Conservation (phyloP, 2,329 filamentous ascomycete genomes). For the Cadophora sp. region DNA sequence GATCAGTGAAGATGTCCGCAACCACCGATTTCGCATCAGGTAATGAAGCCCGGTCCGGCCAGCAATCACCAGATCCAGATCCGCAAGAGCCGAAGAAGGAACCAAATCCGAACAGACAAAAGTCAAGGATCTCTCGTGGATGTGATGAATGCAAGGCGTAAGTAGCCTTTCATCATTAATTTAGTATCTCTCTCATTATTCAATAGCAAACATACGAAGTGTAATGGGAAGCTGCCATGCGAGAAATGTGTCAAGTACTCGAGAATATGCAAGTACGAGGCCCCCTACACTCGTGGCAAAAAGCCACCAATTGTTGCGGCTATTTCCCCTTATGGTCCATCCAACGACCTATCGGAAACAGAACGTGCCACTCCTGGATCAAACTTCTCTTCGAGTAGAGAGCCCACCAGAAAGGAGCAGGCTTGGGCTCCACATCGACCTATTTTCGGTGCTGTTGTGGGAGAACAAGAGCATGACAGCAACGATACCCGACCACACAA, state of each 20-base stretch:
- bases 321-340: slow-evolving; percentile 5
- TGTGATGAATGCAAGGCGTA: slow-evolving; percentile 29
- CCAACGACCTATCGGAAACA: not conserved
- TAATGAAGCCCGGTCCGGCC: not conserved
- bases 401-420: not conserved
- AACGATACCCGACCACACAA: not conserved
- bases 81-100: slow-evolving; percentile 10
- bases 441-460: not conserved
- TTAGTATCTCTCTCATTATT: not conserved
- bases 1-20: not conserved
- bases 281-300: slow-evolving; percentile 25
- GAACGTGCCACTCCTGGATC: not conserved
- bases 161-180: not conserved
- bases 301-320: slow-evolving; percentile 23
- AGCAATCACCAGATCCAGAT: slow-evolving; percentile 4
- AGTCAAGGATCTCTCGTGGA: slow-evolving; percentile 25
- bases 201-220: slow-evolving; percentile 26
- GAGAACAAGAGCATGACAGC: not conserved
- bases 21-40: not conserved
- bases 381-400: not conserved
- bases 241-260: slow-evolving; percentile 26
- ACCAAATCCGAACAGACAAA: slow-evolving; percentile 23
- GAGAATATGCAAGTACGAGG: slow-evolving; percentile 24
- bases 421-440: not conserved
- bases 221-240: slow-evolving; percentile 27